Evolutionary conservation across 2,329 filamentous ascomycete species (phyloP), one percentile per base, ranked within the genome.

Genomic region (Claviceps pusilla): DNA sequence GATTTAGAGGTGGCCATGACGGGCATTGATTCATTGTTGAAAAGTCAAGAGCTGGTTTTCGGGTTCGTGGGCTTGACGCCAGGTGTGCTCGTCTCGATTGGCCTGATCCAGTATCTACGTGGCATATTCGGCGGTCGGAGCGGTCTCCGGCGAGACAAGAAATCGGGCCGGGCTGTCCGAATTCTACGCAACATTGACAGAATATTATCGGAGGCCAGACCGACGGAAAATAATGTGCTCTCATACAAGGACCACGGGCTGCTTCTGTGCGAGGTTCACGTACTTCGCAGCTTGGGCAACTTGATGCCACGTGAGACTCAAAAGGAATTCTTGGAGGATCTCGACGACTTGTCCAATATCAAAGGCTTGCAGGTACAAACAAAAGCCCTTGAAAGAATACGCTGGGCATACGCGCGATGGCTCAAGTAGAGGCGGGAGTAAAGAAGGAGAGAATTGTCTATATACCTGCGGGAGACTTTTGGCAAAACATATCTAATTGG

Each of bases 11-110:
- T 97, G 57, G 93, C 93, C 14, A 90, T 98, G 72, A 89, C 87
- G 56, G 93, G 93, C 19, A 98, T 98, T 59, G 91, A 98, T 73
- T 82, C 89, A 39, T 78, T 98, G 37, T 77, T 98, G 55, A 95
- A 93, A 72, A 96, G 90, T 64, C 93, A 98, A 66, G 91, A 98
- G 66, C 78, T 98, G 50, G 87, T 98, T 29, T 98, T 98, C 71
- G 93, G 89, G n/a, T 95, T 98, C 64, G 84, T 98, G 42, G 90
- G 90, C 6, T 74, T 98, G 31, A 97, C 93, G 0, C 93, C 93
- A 0, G 91, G 93, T 12, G 78, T 97, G n/a, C 73, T 98, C 35
- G 87, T 97, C 42, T 86, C 84, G 2, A 81, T 91, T 57, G 83
- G 82, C n/a, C 70, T 82, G 11, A 70, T 84, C 49, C 81, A 82